phyloP scores from a whole-genome alignment of 495 filamentous ascomycete genomes.

The Penicillium lagena region DNA sequence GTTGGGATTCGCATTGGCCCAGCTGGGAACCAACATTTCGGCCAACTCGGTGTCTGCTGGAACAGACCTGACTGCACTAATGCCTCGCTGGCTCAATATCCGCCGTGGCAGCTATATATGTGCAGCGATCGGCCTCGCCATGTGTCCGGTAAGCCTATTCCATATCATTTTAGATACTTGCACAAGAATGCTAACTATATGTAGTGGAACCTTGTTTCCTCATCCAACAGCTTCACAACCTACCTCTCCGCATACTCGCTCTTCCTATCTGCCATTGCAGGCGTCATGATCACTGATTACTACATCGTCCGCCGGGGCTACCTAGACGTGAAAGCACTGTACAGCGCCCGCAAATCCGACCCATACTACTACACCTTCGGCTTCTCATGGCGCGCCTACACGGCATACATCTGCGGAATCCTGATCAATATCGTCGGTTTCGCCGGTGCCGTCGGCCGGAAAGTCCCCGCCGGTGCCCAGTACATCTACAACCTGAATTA shows the following conservation, averaged over 20 bases:
- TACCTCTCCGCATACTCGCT: conserved; percentile 95
- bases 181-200: conserved; percentile 3
- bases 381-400: conserved; percentile 77
- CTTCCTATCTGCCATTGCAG: conserved; percentile 88
- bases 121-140: conserved; percentile 72
- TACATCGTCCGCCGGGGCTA: conserved; percentile 84
- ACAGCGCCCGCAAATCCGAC: conserved; percentile 57
- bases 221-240: conserved; percentile 85
- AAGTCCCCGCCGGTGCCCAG: conserved; percentile 68
- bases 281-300: conserved; percentile 86
- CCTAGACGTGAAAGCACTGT: conserved; percentile 71
- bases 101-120: conserved; percentile 88
- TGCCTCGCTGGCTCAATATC: conserved; percentile 83
- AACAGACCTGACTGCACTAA: conserved; percentile 85
- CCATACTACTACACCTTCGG: conserved; percentile 72
- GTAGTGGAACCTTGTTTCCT: conserved; percentile 68
- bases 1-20: conserved; percentile 75
- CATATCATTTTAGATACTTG: background rate
- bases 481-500: conserved; percentile 92
- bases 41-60: conserved; percentile 88
- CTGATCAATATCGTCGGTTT: conserved; percentile 92
- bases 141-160: conserved; percentile 59
- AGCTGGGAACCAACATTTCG: conserved; percentile 89
- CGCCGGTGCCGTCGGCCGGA: conserved; percentile 67
- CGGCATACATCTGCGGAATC: conserved; percentile 79